Conservation (phyloP, 495 filamentous ascomycete genomes). For the Hypoxylon fuscum region DNA sequence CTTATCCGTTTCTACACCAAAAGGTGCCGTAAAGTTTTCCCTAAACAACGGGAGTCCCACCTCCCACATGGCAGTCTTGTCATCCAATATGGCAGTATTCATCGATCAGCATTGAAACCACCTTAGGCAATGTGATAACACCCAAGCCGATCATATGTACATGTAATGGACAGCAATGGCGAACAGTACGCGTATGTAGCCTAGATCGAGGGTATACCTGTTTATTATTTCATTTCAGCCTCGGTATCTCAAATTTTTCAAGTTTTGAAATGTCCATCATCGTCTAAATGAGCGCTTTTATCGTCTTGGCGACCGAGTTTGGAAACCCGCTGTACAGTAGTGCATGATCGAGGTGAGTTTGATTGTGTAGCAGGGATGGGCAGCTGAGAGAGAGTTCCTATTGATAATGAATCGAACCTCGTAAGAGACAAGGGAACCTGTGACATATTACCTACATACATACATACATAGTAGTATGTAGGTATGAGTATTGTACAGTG, state of each 20-base stretch:
- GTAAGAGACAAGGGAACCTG: conserved; percentile 18
- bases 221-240: neutral
- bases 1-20: conserved; percentile 29
- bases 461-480: neutral
- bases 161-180: neutral
- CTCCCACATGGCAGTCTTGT: conserved; percentile 36
- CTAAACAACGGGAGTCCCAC: conserved; percentile 37
- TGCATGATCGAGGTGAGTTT: conserved; percentile 25
- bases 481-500: conserved; percentile 6
- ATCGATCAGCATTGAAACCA: neutral
- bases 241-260: conserved; percentile 5
- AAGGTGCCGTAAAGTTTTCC: conserved; percentile 26
- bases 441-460: neutral
- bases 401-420: conserved; percentile 32
- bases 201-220: neutral
- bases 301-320: conserved; percentile 34
- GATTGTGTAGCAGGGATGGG: conserved; percentile 30
- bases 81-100: conserved; percentile 6
- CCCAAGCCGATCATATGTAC: neutral
- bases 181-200: conserved; percentile 3
- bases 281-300: conserved; percentile 21
- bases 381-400: conserved; percentile 1
- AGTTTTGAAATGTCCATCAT: conserved; percentile 15
- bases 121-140: neutral
- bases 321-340: conserved; percentile 32